Percentiles rank a stretch among this genome's conserved stretches.
Evolutionary conservation across 2,329 filamentous ascomycete species (phyloP).

Genomic region (Pseudopyricularia cyperi): DNA sequence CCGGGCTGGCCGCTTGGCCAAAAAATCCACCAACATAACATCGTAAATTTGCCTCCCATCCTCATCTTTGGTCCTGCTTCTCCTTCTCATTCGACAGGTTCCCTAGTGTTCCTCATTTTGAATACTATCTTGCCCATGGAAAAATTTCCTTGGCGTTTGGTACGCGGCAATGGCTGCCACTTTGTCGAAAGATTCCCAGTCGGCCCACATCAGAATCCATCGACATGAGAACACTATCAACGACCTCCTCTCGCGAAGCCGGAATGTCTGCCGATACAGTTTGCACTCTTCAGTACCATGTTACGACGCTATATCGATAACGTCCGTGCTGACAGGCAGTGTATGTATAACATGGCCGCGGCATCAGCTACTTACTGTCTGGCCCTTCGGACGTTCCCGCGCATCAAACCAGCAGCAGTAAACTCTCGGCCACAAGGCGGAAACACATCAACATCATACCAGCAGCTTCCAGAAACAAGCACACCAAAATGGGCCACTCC

Average conservation of each 20-base stretch:
- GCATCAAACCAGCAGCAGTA: no score
- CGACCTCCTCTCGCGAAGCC: background rate
- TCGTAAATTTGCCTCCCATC: no score
- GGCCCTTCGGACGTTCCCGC: no score
- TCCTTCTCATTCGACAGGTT: background rate
- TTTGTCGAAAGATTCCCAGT: background rate
- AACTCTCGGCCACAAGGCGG: no score
- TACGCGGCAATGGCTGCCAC: background rate
- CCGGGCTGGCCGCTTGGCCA: no score
- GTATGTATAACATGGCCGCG: no score
- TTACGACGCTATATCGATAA: no score
- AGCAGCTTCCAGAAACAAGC: background rate
- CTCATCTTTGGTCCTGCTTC: background rate
- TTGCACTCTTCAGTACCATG: no score
- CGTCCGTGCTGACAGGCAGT: no score
- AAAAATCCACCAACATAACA: no score
- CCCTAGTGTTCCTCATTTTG: background rate
- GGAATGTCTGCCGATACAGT: background rate
- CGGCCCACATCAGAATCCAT: background rate
- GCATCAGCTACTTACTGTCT: no score
- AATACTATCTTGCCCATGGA: background rate
- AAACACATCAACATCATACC: background rate
- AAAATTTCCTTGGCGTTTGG: background rate
- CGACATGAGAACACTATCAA: background rate
- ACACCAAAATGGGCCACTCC: slow-evolving; percentile 10